Conservation (phyloP, 345 rosid species). For the Erucastrum elatum region DNA sequence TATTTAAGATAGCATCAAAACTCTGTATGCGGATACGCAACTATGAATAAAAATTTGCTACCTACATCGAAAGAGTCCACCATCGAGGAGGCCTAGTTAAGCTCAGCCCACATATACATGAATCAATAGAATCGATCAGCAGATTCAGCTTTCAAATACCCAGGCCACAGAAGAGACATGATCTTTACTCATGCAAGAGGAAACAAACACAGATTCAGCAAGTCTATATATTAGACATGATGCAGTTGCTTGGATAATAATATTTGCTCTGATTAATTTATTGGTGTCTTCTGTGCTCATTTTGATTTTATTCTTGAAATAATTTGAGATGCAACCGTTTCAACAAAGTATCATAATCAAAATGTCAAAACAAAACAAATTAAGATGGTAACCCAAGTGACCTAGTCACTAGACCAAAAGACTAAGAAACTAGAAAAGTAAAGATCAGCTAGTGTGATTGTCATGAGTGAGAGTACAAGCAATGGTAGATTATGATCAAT, state of each 20-base stretch:
- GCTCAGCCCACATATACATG: not conserved
- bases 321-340: not conserved
- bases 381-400: not conserved
- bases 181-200: not conserved
- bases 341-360: not conserved
- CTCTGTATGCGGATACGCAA: not conserved
- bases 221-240: not conserved
- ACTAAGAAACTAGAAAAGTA: not conserved
- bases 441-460: not conserved
- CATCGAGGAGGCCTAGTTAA: not conserved
- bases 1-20: not conserved
- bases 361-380: not conserved
- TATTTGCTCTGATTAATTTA: not conserved
- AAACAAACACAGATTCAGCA: not conserved
- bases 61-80: not conserved
- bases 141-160: not conserved
- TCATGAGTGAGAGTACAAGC: not conserved
- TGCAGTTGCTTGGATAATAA: not conserved
- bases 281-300: not conserved
- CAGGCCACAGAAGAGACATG: not conserved
- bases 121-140: not conserved
- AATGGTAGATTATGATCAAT: constrained; percentile 21
- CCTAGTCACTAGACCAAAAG: not conserved
- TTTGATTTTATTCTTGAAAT: not conserved
- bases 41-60: not conserved